phyloP scores from a whole-genome alignment of 352 stramenopile genomes.

The Phytophthora niederhauseri region DNA sequence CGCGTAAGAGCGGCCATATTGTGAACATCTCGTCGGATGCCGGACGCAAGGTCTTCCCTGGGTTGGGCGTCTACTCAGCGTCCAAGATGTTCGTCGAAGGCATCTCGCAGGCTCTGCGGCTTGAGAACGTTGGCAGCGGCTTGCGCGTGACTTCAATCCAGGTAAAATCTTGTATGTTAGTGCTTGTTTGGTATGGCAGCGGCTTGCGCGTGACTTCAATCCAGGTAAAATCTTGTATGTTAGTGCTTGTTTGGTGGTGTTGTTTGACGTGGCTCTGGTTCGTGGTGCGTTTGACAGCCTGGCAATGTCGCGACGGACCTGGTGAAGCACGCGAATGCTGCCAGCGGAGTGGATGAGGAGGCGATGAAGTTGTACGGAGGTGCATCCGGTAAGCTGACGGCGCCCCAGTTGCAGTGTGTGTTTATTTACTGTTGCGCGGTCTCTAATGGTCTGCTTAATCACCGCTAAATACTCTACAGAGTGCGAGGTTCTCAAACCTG shows the following conservation, averaged over 20 bases:
- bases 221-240: slow-evolving; percentile 11
- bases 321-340: slow-evolving; percentile 79
- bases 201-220: too few relatives aligned
- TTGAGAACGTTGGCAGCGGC: slow-evolving; percentile 87
- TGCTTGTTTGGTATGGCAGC: slow-evolving; percentile 1
- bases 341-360: slow-evolving; percentile 74
- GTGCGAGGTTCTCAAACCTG: slow-evolving; percentile 80
- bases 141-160: slow-evolving; percentile 91
- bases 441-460: slow-evolving; percentile 24
- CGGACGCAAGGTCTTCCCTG: slow-evolving; percentile 80
- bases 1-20: slow-evolving; percentile 79
- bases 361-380: slow-evolving; percentile 77
- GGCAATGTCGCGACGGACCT: slow-evolving; percentile 93
- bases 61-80: slow-evolving; percentile 89
- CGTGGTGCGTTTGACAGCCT: slow-evolving; percentile 45
- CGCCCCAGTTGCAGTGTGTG: slow-evolving; percentile 10
- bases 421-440: slow-evolving; percentile 20
- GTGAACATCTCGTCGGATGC: slow-evolving; percentile 90
- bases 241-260: slow-evolving; percentile 3
- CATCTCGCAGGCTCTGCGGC: slow-evolving; percentile 82
- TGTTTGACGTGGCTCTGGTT: slow-evolving; percentile 9
- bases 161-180: slow-evolving; percentile 10
- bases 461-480: slow-evolving; percentile 42
- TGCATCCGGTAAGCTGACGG: slow-evolving; percentile 41
- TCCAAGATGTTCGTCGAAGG: slow-evolving; percentile 95